These are phyloP conservation scores for Starmerella davenportii DNA, from an alignment of 805 yeast genomes.

Conservation along the genomic window DNA sequence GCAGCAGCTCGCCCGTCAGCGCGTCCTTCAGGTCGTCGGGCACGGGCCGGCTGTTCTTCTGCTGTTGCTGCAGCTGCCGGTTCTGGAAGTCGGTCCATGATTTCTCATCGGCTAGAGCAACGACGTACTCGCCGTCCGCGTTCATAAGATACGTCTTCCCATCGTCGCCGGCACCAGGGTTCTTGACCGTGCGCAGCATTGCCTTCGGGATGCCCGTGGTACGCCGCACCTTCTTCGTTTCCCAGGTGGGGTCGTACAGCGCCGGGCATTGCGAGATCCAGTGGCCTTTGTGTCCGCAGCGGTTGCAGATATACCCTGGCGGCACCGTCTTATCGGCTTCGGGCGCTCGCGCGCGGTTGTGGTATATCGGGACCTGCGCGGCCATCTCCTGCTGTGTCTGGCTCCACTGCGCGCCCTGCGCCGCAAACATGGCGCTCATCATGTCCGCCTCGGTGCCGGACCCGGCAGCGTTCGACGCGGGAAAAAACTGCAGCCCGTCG, in stretches of 20 bases:
- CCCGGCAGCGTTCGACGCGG: conserved; percentile 20
- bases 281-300: conserved; percentile 92
- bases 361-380: conserved; percentile 58
- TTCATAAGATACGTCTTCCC: conserved; percentile 58
- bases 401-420: conserved; percentile 88
- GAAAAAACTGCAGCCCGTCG: conserved; percentile 3
- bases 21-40: conserved; percentile 55
- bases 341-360: conserved; percentile 19
- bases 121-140: conserved; percentile 88
- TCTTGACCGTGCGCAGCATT: conserved; percentile 68
- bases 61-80: conserved; percentile 31
- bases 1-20: conserved; percentile 41
- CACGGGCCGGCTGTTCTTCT: conserved; percentile 30
- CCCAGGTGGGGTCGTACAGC: conserved; percentile 80
- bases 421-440: conserved; percentile 78
- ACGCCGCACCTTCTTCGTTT: conserved; percentile 73
- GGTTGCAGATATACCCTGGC: conserved; percentile 85
- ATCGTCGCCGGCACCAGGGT: conserved; percentile 40
- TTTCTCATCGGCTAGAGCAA: conserved; percentile 83
- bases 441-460: conserved; percentile 63
- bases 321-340: conserved; percentile 59
- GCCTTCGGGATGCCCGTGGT: conserved; percentile 97
- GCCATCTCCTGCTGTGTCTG: conserved; percentile 86
- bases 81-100: conserved; percentile 82
- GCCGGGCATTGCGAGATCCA: conserved; percentile 96